Evolutionary conservation across 2,329 filamentous ascomycete species (phyloP).

Genomic region (Fusarium succisae): DNA sequence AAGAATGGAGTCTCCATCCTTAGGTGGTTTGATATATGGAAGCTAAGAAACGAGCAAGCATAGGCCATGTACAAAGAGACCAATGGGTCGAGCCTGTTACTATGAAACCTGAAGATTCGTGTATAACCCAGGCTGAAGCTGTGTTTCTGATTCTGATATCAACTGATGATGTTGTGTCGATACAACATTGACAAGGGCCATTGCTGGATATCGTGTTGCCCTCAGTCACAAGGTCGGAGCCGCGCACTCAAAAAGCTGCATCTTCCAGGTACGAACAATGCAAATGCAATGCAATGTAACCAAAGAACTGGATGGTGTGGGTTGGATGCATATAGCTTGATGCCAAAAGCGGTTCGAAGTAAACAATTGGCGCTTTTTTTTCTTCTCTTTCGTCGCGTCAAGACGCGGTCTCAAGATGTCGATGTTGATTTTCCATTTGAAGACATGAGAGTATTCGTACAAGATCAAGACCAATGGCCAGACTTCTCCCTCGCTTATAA

Average conservation of each 20-base stretch:
- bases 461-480: not conserved
- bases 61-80: constrained; percentile 23
- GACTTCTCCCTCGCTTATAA: not conserved
- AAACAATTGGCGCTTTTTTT: constrained; percentile 13
- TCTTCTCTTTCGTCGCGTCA: not conserved
- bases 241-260: constrained; percentile 16
- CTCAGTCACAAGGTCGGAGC: constrained; percentile 32
- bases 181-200: constrained; percentile 12
- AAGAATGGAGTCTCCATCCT: constrained; percentile 2
- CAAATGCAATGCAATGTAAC: constrained; percentile 12
- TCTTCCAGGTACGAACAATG: constrained; percentile 32
- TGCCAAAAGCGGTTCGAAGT: constrained; percentile 33
- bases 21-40: constrained; percentile 19
- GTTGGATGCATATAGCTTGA: constrained; percentile 22
- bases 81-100: constrained; percentile 24
- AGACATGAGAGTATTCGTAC: not conserved
- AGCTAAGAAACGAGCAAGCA: not conserved
- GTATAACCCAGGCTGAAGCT: constrained; percentile 12
- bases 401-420: constrained; percentile 7
- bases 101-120: constrained; percentile 34
- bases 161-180: constrained; percentile 21
- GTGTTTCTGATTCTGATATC: constrained; percentile 24
- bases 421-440: not conserved
- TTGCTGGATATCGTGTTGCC: not conserved
- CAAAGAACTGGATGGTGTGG: constrained; percentile 2